Base-by-base conservation (phyloP, 2,329 filamentous ascomycete species). In the Orbilia ellipsospora region DNA sequence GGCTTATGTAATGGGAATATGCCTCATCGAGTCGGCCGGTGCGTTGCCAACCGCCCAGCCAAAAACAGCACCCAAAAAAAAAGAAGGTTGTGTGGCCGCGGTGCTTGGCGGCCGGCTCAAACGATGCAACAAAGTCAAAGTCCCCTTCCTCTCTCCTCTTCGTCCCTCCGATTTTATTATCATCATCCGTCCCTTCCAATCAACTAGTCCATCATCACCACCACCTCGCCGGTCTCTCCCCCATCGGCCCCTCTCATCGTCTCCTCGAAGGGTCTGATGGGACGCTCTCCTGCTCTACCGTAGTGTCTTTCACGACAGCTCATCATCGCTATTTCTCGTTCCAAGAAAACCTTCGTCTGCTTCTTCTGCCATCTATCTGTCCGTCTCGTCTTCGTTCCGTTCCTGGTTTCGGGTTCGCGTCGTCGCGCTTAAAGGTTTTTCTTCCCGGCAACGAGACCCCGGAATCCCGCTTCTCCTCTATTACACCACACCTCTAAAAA, bases 381-480 rank as follows among this genome's bases (percentile, higher is more conserved):
- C 45, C 60, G 42, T 56, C 45, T 67, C n/a, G 28, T 55, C 52
- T 55, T 23, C 28, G 23, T 57, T 57, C 40, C 16, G 8, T 48
- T 50, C 54, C 45, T 36, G 31, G 31, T 36, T 61, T 51, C 60
- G 62, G 42, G 50, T 62, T 74, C 72, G 72, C 72, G 72, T 68
- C 70, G 70, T 67, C 72, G 72, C 72, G 72, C 72, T 50, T 44
- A 20, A 28, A 50, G 66, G 50, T 62, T 70, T 70, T 69, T 69
- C 62, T 62, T 42, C 48, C 48, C 48, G 48, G 55, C 45, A 48
- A 45, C 45, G 4, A 16, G 16, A 45, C 60, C 50, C 60, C 45
- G 60, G 50, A 52, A 54, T 64, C 52, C 44, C 45, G 51, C 57
- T 54, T 36, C 31, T 40, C 45, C 72, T 54, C 52, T 45, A n/a